Base-by-base conservation (phyloP, 176 grass and related monocot genomes). In the Aegilops umbellulata region DNA sequence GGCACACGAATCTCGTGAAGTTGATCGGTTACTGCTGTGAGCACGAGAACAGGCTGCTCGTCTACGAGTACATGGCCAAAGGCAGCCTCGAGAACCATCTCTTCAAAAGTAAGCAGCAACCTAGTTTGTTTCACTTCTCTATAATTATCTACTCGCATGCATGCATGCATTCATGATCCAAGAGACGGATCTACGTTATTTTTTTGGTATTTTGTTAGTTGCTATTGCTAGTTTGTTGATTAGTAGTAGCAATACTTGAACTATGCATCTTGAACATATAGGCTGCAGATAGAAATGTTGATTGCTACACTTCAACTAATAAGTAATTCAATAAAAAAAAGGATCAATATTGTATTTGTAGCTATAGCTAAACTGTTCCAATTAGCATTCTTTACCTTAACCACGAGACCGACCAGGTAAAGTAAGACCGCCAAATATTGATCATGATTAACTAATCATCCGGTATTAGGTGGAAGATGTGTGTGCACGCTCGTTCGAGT, bases 81-180 rank as follows among this genome's bases (percentile, higher is more conserved):
- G 86, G 91, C 2, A 95, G 94, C 87, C 83, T 95, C 24, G 94
- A 95, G 77, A 93, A 81, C 81, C 94, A 86, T 76, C 90, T 95
- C 6, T 95, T 95, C 78, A 93, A 81, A 82, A 93, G 94, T 95
- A 84, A 78, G 83, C 34, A 46, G 3, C 51, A 8, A 22, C 53
- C 53, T 58, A 58, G 7, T 19, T 53, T 2, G 15, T 19, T 53
- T 53, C 49, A 53, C 1, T 53, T 53, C 1, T 53, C 16, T 19
- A 53, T 53, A 44, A 44, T 44, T 44, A 44, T 3, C 4, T 12
- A 11, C 41, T 11, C 36, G 36, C 2, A 39, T 39, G 42, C 42
- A 44, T n/a, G n/a, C n/a, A n/a, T n/a, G n/a, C n/a, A n/a, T n/a
- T n/a, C n/a, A n/a, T 44, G 42, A 44, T 44, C 42, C 42, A 1